A percentile compares a stretch with the other conserved stretches of the same genome.
Evolutionary conservation across 177 flowering plant genomes (phyloP).

Genomic region (Vitis hybrid): DNA sequence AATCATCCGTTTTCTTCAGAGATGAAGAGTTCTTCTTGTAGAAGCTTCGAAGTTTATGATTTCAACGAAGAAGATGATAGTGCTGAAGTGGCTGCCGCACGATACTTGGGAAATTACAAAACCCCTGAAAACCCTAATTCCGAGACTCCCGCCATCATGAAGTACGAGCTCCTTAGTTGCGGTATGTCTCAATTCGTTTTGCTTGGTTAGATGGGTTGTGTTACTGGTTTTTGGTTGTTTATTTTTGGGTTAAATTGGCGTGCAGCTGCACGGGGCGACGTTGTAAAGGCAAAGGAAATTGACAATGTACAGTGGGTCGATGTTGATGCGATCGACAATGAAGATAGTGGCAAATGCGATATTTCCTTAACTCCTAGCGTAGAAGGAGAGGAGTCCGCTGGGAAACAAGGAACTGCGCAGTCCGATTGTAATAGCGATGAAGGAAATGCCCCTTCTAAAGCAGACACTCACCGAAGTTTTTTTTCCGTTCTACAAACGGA

Average conservation of each 20-base stretch:
- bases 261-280: slow-evolving; percentile 18
- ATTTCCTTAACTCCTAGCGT: neutral
- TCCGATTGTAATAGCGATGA: slow-evolving; percentile 13
- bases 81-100: slow-evolving; percentile 15
- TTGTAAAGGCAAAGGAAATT: slow-evolving; percentile 8
- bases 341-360: slow-evolving; percentile 7
- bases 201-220: neutral
- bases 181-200: slow-evolving; percentile 10
- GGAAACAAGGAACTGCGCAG: slow-evolving; percentile 8
- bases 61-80: slow-evolving; percentile 40
- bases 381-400: slow-evolving; percentile 8
- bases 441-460: slow-evolving; percentile 1
- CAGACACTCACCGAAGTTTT: slow-evolving; percentile 15
- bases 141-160: slow-evolving; percentile 12
- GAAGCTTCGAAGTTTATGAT: slow-evolving; percentile 25
- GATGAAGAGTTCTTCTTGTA: slow-evolving; percentile 27
- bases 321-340: slow-evolving; percentile 18
- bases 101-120: slow-evolving; percentile 14
- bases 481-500: slow-evolving; percentile 16
- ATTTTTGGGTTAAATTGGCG: neutral
- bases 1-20: no score
- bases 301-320: slow-evolving; percentile 19
- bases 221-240: neutral
- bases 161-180: slow-evolving; percentile 21
- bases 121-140: slow-evolving; percentile 30